A percentile compares a stretch with the other conserved stretches of the same genome.
Evolutionary conservation across 768 basidiomycete species (phyloP).

Genomic region (Suillus alpinus): DNA sequence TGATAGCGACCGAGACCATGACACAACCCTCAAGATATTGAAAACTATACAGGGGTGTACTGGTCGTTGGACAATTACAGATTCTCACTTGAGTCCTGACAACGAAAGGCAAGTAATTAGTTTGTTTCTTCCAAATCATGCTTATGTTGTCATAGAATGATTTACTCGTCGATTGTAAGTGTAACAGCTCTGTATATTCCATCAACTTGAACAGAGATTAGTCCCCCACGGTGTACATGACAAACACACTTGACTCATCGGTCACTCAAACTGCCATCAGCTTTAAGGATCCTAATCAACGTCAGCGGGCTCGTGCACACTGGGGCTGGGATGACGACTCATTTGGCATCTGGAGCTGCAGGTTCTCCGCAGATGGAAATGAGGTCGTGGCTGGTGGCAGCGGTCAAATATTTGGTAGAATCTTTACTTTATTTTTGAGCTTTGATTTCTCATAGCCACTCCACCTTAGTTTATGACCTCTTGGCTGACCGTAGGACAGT

Average conservation of each 20-base stretch:
- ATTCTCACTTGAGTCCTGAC: conserved; percentile 85
- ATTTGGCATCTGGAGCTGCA: conserved; percentile 88
- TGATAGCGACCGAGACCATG: conserved; percentile 39
- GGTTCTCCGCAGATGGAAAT: conserved; percentile 94
- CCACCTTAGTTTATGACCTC: conserved; percentile 82
- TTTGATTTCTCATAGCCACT: conserved; percentile 4
- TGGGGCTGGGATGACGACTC: conserved; percentile 42
- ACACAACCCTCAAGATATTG: conserved; percentile 45
- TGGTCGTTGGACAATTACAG: conserved; percentile 93
- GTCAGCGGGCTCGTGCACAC: conserved; percentile 27
- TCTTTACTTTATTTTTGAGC: background rate
- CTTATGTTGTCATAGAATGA: conserved; percentile 54
- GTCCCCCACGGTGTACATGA: conserved; percentile 74
- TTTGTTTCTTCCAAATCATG: conserved; percentile 1
- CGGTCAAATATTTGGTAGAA: conserved; percentile 71
- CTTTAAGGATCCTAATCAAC: conserved; percentile 47
- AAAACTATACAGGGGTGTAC: conserved; percentile 73
- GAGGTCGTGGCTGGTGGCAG: conserved; percentile 93
- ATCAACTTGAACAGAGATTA: conserved; percentile 28
- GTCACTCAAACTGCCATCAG: conserved; percentile 60
- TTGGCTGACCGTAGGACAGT: conserved; percentile 75
- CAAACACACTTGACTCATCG: conserved; percentile 63
- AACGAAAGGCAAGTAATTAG: conserved; percentile 69
- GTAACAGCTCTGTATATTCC: conserved; percentile 1
- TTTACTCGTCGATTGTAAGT: conserved; percentile 86